A percentile compares a stretch with the other conserved stretches of the same genome.
phyloP scores from a whole-genome alignment of 129 eudicot genomes.

The Apium graveolens region DNA sequence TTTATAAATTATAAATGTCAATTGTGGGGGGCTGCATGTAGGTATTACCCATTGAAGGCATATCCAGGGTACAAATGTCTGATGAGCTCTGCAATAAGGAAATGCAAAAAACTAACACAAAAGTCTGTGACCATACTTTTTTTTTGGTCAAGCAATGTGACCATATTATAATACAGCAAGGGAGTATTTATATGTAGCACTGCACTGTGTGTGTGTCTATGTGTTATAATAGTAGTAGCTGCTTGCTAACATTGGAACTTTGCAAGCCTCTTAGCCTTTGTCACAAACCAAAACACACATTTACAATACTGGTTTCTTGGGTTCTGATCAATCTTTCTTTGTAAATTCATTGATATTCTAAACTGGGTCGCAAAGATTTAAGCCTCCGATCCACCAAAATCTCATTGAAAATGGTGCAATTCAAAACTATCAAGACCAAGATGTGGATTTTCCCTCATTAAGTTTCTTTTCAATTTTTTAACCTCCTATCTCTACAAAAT shows the following conservation, averaged over 20 bases:
- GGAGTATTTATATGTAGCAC: background rate
- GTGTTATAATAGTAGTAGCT: background rate
- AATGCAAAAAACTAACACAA: background rate
- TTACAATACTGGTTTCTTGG: slow-evolving; percentile 4
- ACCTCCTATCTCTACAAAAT: slow-evolving; percentile 19
- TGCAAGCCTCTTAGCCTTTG: background rate
- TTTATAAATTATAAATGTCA: background rate
- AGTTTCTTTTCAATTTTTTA: slow-evolving; percentile 16
- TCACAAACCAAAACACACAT: background rate
- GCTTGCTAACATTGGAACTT: background rate
- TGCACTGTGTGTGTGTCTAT: background rate
- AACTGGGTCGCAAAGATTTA: slow-evolving; percentile 22
- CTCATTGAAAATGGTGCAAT: slow-evolving; percentile 43
- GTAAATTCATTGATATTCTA: slow-evolving; percentile 33
- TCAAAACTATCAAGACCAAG: slow-evolving; percentile 54
- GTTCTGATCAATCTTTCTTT: slow-evolving; percentile 17
- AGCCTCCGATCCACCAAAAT: slow-evolving; percentile 6
- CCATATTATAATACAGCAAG: background rate
- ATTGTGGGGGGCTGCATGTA: background rate
- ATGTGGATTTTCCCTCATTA: slow-evolving; percentile 60
- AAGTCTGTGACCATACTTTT: slow-evolving; percentile 3
- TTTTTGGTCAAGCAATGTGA: no score
- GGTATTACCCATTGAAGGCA: background rate
- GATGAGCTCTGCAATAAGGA: background rate
- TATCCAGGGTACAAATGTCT: background rate